These are phyloP conservation scores for Carex sylvatica DNA, from an alignment of 202 grass and related monocot species.

Conservation along the genomic window DNA sequence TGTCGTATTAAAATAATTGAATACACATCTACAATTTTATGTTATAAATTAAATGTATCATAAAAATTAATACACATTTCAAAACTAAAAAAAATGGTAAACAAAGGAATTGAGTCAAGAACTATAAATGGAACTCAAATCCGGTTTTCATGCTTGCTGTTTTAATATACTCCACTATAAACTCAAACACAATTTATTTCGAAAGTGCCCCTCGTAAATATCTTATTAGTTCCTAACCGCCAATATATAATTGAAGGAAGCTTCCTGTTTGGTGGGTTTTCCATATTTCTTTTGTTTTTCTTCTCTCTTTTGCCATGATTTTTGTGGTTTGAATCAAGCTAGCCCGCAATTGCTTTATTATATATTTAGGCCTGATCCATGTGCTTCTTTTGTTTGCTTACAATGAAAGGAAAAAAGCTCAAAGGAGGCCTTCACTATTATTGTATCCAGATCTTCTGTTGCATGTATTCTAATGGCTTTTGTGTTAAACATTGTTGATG, in stretches of 20 bases:
- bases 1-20: too few species aligned
- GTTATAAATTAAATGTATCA: too few species aligned
- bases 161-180: too few species aligned
- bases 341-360: conserved; percentile 18
- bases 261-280: neutral
- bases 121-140: too few species aligned
- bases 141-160: too few species aligned
- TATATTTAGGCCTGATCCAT: conserved; percentile 19
- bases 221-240: neutral
- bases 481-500: too few species aligned
- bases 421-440: conserved; percentile 12
- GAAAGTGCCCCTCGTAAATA: too few species aligned
- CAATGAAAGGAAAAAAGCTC: conserved; percentile 17
- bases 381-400: conserved; percentile 19
- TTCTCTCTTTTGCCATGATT: neutral
- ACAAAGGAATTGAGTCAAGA: too few species aligned
- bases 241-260: conserved; percentile 7
- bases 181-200: too few species aligned
- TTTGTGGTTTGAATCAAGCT: conserved; percentile 17
- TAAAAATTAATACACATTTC: too few species aligned
- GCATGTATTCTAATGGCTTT: neutral
- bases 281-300: neutral
- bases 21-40: too few species aligned
- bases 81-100: too few species aligned
- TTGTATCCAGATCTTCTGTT: neutral